Evolutionary conservation across 2,329 filamentous ascomycete genomes (phyloP), one percentile per base, ranked within the genome.

Genomic region (Drechslerella dactyloides): DNA sequence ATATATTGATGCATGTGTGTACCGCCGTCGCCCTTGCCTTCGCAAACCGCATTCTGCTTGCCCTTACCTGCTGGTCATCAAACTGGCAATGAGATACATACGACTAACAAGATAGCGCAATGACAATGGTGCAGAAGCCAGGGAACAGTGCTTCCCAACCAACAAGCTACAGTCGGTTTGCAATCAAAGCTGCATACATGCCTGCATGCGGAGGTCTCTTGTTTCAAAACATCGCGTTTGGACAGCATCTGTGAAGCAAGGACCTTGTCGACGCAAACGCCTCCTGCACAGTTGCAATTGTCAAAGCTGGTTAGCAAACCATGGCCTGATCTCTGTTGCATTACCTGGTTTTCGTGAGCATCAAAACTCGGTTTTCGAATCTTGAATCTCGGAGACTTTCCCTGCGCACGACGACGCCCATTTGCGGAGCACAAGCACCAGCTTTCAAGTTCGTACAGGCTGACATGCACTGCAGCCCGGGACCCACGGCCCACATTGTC

Each of bases 381-480:
- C 15, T 27, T 51, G 60, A 55, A 65, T 72, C 61, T 72, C 68
- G 68, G 68, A 72, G 66, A 72, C 66, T 72, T 72, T 72, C 59
- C 60, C 60, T 59, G 59, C 60, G 59, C 59, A 48, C 44, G 37
- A 57, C 50, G 24, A 11, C 44, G 33, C 57, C 21, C 5, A n/a
- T n/a, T n/a, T n/a, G n/a, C n/a, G n/a, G n/a, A n/a, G n/a, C n/a
- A n/a, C n/a, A n/a, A n/a, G n/a, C n/a, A n/a, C n/a, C n/a, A n/a
- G n/a, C n/a, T n/a, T n/a, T n/a, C n/a, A n/a, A n/a, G n/a, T n/a
- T n/a, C n/a, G n/a, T n/a, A n/a, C n/a, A n/a, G n/a, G n/a, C n/a
- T n/a, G n/a, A n/a, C n/a, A n/a, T n/a, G n/a, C n/a, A n/a, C 33
- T 23, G 35, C 40, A 64, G 21, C 23, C 24, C 17, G 15, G 50